A percentile compares a stretch with the other conserved stretches of the same genome.
Conservation (phyloP, 108 stramenopile species). For the Nitzschia putrida region DNA sequence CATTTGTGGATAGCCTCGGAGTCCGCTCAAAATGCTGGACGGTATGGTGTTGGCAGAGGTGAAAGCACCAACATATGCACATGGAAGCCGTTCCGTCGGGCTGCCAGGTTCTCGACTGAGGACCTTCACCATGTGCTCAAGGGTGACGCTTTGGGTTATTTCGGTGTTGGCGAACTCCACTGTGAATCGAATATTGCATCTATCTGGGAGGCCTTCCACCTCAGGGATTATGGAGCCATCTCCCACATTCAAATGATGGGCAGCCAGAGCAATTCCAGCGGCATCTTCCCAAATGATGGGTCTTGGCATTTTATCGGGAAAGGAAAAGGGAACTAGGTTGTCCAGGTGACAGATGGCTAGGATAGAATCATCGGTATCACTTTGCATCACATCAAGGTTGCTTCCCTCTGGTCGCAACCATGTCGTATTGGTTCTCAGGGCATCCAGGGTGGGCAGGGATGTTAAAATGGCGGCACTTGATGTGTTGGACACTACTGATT, state of each 20-base stretch:
- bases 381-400: conserved; percentile 6
- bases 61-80: conserved; percentile 49
- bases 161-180: conserved; percentile 26
- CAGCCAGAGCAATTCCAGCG: conserved; percentile 41
- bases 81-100: conserved; percentile 26
- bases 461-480: no score
- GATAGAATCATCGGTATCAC: neutral
- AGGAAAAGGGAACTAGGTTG: conserved; percentile 15
- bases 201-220: conserved; percentile 36
- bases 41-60: conserved; percentile 35
- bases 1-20: conserved; percentile 58
- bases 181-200: conserved; percentile 44
- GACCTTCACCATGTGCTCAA: conserved; percentile 13
- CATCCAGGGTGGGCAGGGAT: no score
- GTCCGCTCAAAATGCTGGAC: conserved; percentile 44
- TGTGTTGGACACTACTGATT: no score
- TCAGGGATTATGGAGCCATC: conserved; percentile 35
- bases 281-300: conserved; percentile 26
- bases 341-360: conserved; percentile 13
- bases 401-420: conserved; percentile 14
- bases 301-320: neutral
- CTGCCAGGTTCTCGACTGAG: neutral
- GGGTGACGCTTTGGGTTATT: neutral
- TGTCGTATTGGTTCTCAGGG: neutral
- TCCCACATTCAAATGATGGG: conserved; percentile 47